A percentile compares a stretch with the other conserved stretches of the same genome.
Conservation (phyloP, 345 rosid species). For the Rhizophora apiculata region DNA sequence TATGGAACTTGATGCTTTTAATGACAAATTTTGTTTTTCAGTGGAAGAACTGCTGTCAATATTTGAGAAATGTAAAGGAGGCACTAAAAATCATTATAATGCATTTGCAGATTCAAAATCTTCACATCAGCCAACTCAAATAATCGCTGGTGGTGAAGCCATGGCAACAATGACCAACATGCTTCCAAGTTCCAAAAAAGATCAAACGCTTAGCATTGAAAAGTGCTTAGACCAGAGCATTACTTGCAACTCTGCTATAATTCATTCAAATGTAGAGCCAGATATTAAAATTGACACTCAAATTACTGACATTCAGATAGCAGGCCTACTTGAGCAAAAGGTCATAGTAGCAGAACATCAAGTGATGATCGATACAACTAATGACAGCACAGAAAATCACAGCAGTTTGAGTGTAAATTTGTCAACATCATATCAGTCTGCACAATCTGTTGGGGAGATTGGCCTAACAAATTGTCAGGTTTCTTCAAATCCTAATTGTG, state of each 20-base stretch:
- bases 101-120: constrained; percentile 39
- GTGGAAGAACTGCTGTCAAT: constrained; percentile 40
- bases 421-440: constrained; percentile 6
- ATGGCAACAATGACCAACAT: constrained; percentile 17
- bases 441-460: constrained; percentile 11
- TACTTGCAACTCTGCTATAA: no score
- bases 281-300: constrained; percentile 12
- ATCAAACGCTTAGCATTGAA: constrained; percentile 1
- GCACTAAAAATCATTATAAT: constrained; percentile 41
- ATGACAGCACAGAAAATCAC: constrained; percentile 16
- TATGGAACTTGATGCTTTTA: constrained; percentile 50
- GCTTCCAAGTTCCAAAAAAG: constrained; percentile 18
- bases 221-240: constrained; percentile 5
- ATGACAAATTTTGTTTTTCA: constrained; percentile 40
- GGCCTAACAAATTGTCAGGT: constrained; percentile 4
- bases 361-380: constrained; percentile 4
- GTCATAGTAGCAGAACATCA: constrained; percentile 15
- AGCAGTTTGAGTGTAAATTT: constrained; percentile 8
- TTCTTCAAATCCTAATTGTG: neutral
- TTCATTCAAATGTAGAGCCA: neutral
- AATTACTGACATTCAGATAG: constrained; percentile 19
- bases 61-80: constrained; percentile 25
- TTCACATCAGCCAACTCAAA: constrained; percentile 29
- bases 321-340: constrained; percentile 13
- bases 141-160: constrained; percentile 29